Conservation (phyloP, 2,329 filamentous ascomycete genomes). For the Trichophyton schoenleinii region DNA sequence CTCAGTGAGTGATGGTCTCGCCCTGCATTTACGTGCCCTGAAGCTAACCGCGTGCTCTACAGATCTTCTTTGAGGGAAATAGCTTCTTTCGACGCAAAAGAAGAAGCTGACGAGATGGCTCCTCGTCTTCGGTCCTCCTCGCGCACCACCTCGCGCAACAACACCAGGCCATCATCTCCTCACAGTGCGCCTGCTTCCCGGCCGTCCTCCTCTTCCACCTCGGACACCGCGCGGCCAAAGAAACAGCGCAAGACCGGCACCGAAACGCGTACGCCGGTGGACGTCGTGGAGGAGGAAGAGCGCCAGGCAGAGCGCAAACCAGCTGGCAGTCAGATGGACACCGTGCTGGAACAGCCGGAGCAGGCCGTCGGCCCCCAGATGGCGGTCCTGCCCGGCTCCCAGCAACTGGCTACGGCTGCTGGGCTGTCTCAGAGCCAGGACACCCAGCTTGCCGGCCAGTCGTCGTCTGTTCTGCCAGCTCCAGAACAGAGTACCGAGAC, state of each 20-base stretch:
- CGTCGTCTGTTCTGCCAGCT: background rate
- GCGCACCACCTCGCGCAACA: conserved; percentile 19
- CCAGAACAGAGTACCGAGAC: background rate
- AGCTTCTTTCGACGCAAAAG: conserved; percentile 1
- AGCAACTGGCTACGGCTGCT: background rate
- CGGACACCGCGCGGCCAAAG: conserved; percentile 21
- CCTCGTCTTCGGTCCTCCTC: conserved; percentile 26
- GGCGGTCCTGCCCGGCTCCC: background rate
- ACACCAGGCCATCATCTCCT: conserved; percentile 24
- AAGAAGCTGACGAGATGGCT: conserved; percentile 18
- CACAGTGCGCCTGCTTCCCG: conserved; percentile 15
- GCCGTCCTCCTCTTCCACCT: conserved; percentile 16
- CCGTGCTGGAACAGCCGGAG: conserved; percentile 2
- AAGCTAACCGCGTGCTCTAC: conserved; percentile 5
- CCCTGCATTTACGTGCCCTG: conserved; percentile 7
- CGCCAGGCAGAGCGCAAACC: conserved; percentile 11
- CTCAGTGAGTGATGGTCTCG: conserved; percentile 16
- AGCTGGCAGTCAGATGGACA: conserved; percentile 4
- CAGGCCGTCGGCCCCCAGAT: background rate
- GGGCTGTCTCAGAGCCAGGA: background rate
- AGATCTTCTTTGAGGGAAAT: background rate
- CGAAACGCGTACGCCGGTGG: conserved; percentile 7
- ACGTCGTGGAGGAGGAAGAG: conserved; percentile 11
- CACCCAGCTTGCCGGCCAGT: background rate
- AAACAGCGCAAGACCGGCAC: conserved; percentile 24